Evolutionary conservation across 2,329 filamentous ascomycete species (phyloP).

Genomic region (Penicillium brasilianum): DNA sequence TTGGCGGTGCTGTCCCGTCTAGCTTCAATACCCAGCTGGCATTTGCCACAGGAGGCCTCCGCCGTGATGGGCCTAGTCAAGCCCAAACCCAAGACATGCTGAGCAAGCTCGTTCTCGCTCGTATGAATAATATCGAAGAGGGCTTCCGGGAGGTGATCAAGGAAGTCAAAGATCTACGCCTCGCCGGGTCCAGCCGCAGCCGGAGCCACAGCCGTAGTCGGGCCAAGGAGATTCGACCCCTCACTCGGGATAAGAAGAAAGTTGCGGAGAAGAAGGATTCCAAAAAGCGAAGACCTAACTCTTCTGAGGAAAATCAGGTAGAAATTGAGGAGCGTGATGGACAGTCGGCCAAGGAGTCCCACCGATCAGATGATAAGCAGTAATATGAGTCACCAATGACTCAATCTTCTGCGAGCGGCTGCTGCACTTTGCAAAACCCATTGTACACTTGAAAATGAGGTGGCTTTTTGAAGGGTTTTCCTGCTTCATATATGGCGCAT

Average conservation of each 20-base stretch:
- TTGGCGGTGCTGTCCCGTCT: constrained; percentile 68
- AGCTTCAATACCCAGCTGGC: constrained; percentile 84
- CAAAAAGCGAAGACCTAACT: constrained; percentile 24
- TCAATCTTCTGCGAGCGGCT: neutral
- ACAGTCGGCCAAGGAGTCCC: constrained; percentile 2
- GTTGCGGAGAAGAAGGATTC: constrained; percentile 33
- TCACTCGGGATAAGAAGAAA: constrained; percentile 35
- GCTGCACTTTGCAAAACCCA: neutral
- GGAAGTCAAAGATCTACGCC: constrained; percentile 70
- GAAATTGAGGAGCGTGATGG: constrained; percentile 27
- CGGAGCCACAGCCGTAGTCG: constrained; percentile 38
- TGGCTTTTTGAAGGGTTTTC: neutral
- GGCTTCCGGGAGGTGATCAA: constrained; percentile 85
- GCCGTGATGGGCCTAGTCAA: constrained; percentile 51
- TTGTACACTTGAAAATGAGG: constrained; percentile 3
- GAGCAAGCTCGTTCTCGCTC: constrained; percentile 77
- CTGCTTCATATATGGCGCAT: neutral
- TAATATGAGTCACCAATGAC: neutral
- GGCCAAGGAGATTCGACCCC: constrained; percentile 32
- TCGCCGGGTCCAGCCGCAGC: constrained; percentile 48
- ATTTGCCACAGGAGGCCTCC: constrained; percentile 68
- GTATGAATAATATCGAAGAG: constrained; percentile 93
- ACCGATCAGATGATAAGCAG: neutral
- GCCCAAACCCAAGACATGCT: constrained; percentile 73
- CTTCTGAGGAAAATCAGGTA: constrained; percentile 21